Evolutionary conservation across 805 yeast genomes (phyloP), one percentile per base, ranked within the genome.

Genomic region (Sugiyamaella boreocaroliniensis): DNA sequence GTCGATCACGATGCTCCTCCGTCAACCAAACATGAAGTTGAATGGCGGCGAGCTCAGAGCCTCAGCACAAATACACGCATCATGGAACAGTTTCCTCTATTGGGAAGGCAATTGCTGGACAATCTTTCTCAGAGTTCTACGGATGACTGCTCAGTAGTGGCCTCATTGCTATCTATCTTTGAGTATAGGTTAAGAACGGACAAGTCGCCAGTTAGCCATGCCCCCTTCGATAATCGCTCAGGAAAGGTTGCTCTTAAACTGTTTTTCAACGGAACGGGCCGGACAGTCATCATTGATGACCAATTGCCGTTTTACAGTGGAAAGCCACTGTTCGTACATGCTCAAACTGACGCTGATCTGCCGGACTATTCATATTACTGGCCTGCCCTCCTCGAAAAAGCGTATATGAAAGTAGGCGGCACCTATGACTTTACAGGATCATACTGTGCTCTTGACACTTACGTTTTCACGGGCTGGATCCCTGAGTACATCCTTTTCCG

Each of bases 361-460:
- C 8, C 26, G 6, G 40, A n/a, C 37, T 45, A n/a, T 22, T 22
- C 26, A 6, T 9, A 79, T 2, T 58, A 58, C 2, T 83, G 89
- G 86, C 90, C 90, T 0, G 85, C 87, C 0, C 58, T 87, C n/a
- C 57, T 86, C 0, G 96, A 89, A 65, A 82, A 85, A 60, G 93
- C 95, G 0, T 85, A 80, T 61, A 69, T 89, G 54, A 79, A 79
- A 59, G 64, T 84, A 0, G 66, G 75, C 67, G 79, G 81, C 1
- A 85, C 88, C 2, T 84, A 84, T 59, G 71, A 71, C n/a, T 78
- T 81, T 46, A 61, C 64, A 1, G 97, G 97, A 0, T 87, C 96
- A 0, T 87, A 89, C 63, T 79, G 86, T 61, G 85, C 85, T 1
- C 70, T 76, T 12, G 96, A 86, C 61, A 76, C 86, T 0, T 86